These are phyloP conservation scores for Fusarium subtropicale DNA, from an alignment of 2,329 filamentous ascomycete genomes.

Conservation along the genomic window DNA sequence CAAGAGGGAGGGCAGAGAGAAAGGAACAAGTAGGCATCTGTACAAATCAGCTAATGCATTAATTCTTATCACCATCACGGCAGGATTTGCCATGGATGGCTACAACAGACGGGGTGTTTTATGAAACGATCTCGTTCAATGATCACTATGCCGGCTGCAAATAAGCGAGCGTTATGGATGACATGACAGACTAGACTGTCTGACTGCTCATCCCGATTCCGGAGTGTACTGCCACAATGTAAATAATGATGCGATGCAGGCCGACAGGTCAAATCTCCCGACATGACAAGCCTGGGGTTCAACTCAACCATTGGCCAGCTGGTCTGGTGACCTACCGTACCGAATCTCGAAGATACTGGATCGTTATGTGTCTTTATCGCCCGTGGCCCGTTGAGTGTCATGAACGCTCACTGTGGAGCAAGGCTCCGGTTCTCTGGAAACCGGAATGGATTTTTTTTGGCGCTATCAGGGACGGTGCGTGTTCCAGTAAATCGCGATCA, in stretches of 20 bases:
- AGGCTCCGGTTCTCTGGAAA: constrained; percentile 52
- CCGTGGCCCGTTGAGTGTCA: constrained; percentile 41
- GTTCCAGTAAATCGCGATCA: constrained; percentile 34
- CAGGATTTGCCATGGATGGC: background rate
- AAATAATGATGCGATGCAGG: constrained; percentile 26
- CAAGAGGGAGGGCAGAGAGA: background rate
- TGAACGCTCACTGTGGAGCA: constrained; percentile 48
- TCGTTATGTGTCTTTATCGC: constrained; percentile 37
- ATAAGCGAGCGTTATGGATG: background rate
- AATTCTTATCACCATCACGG: background rate
- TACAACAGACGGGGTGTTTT: background rate
- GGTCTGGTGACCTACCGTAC: constrained; percentile 30
- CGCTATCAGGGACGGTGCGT: constrained; percentile 41
- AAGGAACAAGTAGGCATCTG: background rate
- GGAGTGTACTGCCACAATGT: constrained; percentile 20
- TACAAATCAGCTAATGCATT: background rate
- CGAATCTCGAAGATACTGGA: constrained; percentile 41
- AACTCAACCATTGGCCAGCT: constrained; percentile 24
- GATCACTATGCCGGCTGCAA: background rate
- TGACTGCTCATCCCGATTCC: constrained; percentile 22
- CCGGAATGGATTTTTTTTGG: constrained; percentile 44
- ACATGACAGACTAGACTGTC: background rate
- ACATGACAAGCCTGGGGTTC: constrained; percentile 32
- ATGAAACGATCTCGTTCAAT: background rate
- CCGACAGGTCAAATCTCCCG: constrained; percentile 29